Conservation (phyloP, 2,329 filamentous ascomycete genomes). For the Botryotinia globosa region DNA sequence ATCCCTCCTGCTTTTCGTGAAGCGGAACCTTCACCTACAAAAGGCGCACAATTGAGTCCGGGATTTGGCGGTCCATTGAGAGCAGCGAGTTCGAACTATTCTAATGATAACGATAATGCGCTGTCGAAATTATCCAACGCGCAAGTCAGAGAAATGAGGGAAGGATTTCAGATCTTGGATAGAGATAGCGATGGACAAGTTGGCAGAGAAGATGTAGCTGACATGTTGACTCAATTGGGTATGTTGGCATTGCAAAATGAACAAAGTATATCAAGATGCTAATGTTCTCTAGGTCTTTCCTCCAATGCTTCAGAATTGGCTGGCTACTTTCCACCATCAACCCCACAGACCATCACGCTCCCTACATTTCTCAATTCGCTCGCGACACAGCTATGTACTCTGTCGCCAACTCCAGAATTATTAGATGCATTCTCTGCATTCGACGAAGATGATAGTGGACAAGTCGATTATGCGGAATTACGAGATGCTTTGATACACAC, state of each 20-base stretch:
- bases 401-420: slow-evolving; percentile 78
- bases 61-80: slow-evolving; percentile 35
- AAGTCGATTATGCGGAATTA: slow-evolving; percentile 80
- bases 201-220: slow-evolving; percentile 76
- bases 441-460: slow-evolving; percentile 91
- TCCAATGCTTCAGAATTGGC: slow-evolving; percentile 68
- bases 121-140: slow-evolving; percentile 74
- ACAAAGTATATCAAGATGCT: slow-evolving; percentile 1
- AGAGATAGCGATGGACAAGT: slow-evolving; percentile 82
- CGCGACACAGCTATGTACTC: slow-evolving; percentile 66
- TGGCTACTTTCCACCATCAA: slow-evolving; percentile 75
- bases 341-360: slow-evolving; percentile 72
- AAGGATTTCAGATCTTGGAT: slow-evolving; percentile 92
- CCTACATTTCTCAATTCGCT: slow-evolving; percentile 83
- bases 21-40: slow-evolving; percentile 37
- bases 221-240: slow-evolving; percentile 86
- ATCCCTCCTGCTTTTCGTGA: slow-evolving; percentile 39
- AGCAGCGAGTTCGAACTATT: slow-evolving; percentile 21
- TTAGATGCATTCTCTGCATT: slow-evolving; percentile 91
- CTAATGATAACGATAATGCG: slow-evolving; percentile 43
- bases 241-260: slow-evolving; percentile 26
- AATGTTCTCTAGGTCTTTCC: slow-evolving; percentile 60
- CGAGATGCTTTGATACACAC: slow-evolving; percentile 81
- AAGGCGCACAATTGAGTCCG: slow-evolving; percentile 31
- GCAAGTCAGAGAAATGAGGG: slow-evolving; percentile 82